Percentiles rank a stretch among this genome's conserved stretches.
Conservation (phyloP, 192 early-diverging fungal species). For the Backusella psychrophila region DNA sequence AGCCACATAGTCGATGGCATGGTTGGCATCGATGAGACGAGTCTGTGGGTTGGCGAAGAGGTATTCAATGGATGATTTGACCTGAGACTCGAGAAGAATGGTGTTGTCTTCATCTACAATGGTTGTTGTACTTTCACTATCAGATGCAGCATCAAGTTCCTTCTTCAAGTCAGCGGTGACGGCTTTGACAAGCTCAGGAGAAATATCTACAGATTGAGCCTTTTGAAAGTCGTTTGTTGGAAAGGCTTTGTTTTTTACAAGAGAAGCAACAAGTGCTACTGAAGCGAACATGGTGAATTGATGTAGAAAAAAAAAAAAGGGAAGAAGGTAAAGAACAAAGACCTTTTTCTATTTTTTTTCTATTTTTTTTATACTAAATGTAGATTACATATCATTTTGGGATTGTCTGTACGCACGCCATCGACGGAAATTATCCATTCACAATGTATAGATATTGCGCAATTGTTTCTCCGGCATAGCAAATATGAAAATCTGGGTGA, state of each 20-base stretch:
- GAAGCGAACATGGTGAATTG: slow-evolving; percentile 31
- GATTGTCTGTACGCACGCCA: slow-evolving; percentile 19
- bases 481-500: neutral
- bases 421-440: slow-evolving; percentile 18
- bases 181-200: slow-evolving; percentile 17
- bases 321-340: neutral
- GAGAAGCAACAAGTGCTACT: slow-evolving; percentile 34
- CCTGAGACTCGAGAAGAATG: slow-evolving; percentile 14
- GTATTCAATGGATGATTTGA: slow-evolving; percentile 12
- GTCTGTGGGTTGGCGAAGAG: slow-evolving; percentile 28
- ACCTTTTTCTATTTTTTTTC: neutral
- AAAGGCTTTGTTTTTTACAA: slow-evolving; percentile 23
- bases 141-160: slow-evolving; percentile 14
- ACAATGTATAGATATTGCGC: slow-evolving; percentile 26
- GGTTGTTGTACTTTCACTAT: slow-evolving; percentile 26
- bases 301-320: slow-evolving; percentile 5
- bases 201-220: neutral
- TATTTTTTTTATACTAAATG: neutral
- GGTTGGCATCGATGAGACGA: slow-evolving; percentile 53
- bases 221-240: neutral
- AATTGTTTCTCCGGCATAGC: slow-evolving; percentile 23
- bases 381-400: neutral
- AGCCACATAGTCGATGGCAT: slow-evolving; percentile 71
- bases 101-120: slow-evolving; percentile 33
- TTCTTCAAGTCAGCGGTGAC: slow-evolving; percentile 1